Base-by-base conservation (phyloP, 805 yeast species). In the Monosporozyma unispora region DNA sequence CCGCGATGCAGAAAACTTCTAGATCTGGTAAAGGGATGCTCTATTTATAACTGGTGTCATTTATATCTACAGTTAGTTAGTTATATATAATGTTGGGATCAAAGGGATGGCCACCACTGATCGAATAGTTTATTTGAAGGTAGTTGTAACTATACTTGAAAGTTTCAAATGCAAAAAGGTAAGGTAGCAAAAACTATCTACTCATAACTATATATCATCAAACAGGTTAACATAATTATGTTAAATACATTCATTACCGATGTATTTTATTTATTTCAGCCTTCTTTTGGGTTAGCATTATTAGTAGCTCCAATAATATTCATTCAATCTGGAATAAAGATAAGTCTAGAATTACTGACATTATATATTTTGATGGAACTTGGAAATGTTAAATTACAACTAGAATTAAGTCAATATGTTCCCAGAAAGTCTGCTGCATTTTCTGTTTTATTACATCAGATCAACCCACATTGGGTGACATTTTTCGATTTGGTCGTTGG, bases 401-500 rank as follows among this genome's bases (percentile, higher is more conserved):
- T 82, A 12, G 70, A 74, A 53, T 76, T 81, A 50, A 63, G 83
- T 47, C 69, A 68, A 50, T 81, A 73, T 58, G 81, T 75, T 5
- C 75, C 81, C 3, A 58, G 56, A 2, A 66, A 66, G 35, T 82
- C 83, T 2, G 81, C 77, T 50, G 81, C 87, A 0, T 84, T 82
- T 61, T 84, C 83, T 68, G 72, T 80, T 19, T 62, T 82, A 14
- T 74, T 84, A 33, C 80, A 78, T 50, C 63, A 79, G 35, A 78
- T 85, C 0, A 79, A 78, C 52, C 86, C 87, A 1, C 73, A 76
- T 16, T 64, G 81, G 31, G 75, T 81, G 41, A 77, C 81, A 3
- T 63, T 80, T 2, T 82, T 82, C 62, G 88, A 82, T 61, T 50
- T 79, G 23, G 87, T 87, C 1, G 81, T 82, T 46, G 85, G 85